phyloP scores from a whole-genome alignment of 768 basidiomycete species.

The Tricholomella constricta region DNA sequence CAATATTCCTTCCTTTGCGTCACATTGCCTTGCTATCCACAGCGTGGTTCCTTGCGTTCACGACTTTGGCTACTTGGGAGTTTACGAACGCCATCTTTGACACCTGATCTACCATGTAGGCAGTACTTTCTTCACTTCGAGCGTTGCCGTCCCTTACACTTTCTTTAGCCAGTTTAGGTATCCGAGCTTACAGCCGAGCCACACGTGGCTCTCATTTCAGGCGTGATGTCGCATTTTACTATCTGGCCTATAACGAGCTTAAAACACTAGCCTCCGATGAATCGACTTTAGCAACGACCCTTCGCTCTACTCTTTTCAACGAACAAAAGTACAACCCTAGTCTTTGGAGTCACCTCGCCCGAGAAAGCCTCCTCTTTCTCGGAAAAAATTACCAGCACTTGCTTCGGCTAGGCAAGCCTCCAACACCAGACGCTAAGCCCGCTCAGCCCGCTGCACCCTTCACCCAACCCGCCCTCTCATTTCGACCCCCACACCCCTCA shows the following conservation, averaged over 20 bases:
- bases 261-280: slow-evolving; percentile 47
- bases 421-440: slow-evolving; percentile 23
- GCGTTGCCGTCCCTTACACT: not conserved
- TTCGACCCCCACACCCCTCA: slow-evolving; percentile 40
- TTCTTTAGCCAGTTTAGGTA: slow-evolving; percentile 47
- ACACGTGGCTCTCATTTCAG: slow-evolving; percentile 60
- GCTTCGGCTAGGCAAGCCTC: slow-evolving; percentile 55
- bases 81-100: slow-evolving; percentile 63
- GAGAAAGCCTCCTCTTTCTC: slow-evolving; percentile 60
- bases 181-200: slow-evolving; percentile 50
- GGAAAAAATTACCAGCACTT: slow-evolving; percentile 72
- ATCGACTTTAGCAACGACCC: slow-evolving; percentile 39
- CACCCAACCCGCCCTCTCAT: slow-evolving; percentile 26
- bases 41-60: slow-evolving; percentile 51
- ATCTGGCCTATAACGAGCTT: slow-evolving; percentile 71
- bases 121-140: not conserved
- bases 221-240: slow-evolving; percentile 57
- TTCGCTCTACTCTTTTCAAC: slow-evolving; percentile 59
- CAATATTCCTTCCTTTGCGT: slow-evolving; percentile 48
- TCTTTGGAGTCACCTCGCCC: slow-evolving; percentile 62
- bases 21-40: slow-evolving; percentile 48
- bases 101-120: slow-evolving; percentile 57
- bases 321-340: slow-evolving; percentile 68
- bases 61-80: slow-evolving; percentile 65
- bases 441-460: slow-evolving; percentile 9